Base-by-base conservation (phyloP, 345 rosid genomes). In the Rhodamnia rubescens region DNA sequence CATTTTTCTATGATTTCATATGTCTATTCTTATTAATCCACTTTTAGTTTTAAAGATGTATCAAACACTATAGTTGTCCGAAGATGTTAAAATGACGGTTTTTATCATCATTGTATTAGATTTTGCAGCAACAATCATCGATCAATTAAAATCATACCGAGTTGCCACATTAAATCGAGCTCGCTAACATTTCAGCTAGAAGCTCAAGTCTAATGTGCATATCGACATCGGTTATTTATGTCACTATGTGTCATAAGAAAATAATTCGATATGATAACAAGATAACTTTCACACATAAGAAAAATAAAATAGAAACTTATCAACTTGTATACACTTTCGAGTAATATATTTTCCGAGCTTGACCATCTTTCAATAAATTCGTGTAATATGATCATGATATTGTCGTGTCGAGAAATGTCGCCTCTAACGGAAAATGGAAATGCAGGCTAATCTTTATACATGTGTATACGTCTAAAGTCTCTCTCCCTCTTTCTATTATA, bases 371-470 rank as follows among this genome's bases (percentile, higher is more conserved):
- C 0, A 0, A 29, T 29, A 64, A 64, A 29, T 64, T 0, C 1
- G 4, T 16, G 20, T 64, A 29, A 29, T 64, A 2, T 29, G 16
- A 29, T 16, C 8, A 64, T 64, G 4, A 16, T 16, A 40, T 29
- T 61, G 0, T 61, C 3, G 3, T 53, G 20, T 53, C 0, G 3
- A 15, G 3, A 14, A 61, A 6, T 1, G 0, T 15, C 2, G 8
- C 10, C 18, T 15, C 5, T 32, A 29, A 64, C 40, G 2, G 20
- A 61, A 64, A 64, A 64, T 16, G 13, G 13, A 69, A 36, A 18
- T 69, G 10, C 2, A 0, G 20, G 26, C 10, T 21, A 18, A 2
- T 69, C 24, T 50, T 26, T 9, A 9, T 55, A 22, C 24, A 55
- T 22, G n/a, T 9, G 59, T 22, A 22, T 49, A 49, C 1, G 12